These are phyloP conservation scores for Neolecta irregularis DNA, from an alignment of 1,139 yeast species.

Conservation along the genomic window DNA sequence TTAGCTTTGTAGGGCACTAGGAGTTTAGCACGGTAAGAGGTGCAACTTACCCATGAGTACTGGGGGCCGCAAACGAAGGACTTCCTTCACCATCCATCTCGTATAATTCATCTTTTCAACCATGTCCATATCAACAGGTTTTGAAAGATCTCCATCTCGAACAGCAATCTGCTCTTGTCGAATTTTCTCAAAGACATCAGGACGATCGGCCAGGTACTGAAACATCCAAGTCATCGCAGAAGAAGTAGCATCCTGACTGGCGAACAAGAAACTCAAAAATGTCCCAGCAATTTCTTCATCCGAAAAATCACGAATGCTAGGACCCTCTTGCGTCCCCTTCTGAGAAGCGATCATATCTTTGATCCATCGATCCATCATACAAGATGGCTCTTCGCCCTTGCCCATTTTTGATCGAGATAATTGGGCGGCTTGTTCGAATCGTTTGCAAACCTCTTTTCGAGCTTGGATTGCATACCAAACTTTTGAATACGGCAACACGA, in stretches of 20 bases:
- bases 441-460: conserved; percentile 86
- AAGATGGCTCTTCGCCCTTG: conserved; percentile 60
- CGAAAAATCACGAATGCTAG: conserved; percentile 61
- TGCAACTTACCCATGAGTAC: too few species aligned
- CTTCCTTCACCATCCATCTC: conserved; percentile 75
- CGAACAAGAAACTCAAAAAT: conserved; percentile 86
- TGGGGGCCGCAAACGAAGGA: conserved; percentile 91
- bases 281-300: conserved; percentile 91
- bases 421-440: conserved; percentile 75
- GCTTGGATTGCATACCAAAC: conserved; percentile 94
- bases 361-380: conserved; percentile 95
- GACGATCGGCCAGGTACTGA: conserved; percentile 89
- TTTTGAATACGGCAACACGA: conserved; percentile 85
- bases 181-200: conserved; percentile 68
- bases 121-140: conserved; percentile 49
- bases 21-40: too few species aligned
- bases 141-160: conserved; percentile 57
- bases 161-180: conserved; percentile 83
- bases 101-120: conserved; percentile 81
- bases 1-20: conserved; percentile 93
- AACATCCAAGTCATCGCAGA: conserved; percentile 98
- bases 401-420: conserved; percentile 68
- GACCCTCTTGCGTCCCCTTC: conserved; percentile 30
- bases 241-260: conserved; percentile 95
- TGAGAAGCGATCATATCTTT: conserved; percentile 65